These are phyloP conservation scores for Flueggea neowawraea DNA, from an alignment of 441 rosid species.

Conservation along the genomic window DNA sequence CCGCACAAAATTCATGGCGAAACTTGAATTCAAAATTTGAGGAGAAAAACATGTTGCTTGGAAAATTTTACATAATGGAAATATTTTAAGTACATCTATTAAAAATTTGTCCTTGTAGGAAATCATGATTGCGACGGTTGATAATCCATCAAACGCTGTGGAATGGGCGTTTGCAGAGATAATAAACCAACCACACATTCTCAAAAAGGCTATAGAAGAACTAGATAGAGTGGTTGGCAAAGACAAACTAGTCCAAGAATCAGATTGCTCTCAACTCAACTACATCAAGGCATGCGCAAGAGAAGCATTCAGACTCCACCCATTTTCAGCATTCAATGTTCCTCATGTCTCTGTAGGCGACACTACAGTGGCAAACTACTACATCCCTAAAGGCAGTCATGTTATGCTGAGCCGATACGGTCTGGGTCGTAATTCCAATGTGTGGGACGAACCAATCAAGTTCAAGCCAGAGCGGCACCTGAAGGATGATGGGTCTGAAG, in stretches of 20 bases:
- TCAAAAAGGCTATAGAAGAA: slow-evolving; percentile 8
- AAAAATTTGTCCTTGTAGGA: background rate
- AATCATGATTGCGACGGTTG: slow-evolving; percentile 4
- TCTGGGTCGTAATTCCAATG: slow-evolving; percentile 11
- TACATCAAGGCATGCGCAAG: slow-evolving; percentile 18
- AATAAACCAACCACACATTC: slow-evolving; percentile 13
- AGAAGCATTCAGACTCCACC: slow-evolving; percentile 17
- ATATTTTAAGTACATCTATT: no score
- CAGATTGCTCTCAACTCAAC: slow-evolving; percentile 11
- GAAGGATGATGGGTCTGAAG: slow-evolving; percentile 5
- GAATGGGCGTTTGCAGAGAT: slow-evolving; percentile 18
- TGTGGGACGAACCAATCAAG: slow-evolving; percentile 9
- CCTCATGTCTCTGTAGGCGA: slow-evolving; percentile 11
- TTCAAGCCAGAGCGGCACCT: slow-evolving; percentile 16
- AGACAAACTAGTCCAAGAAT: slow-evolving; percentile 14
- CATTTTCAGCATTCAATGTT: slow-evolving; percentile 10
- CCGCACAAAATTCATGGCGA: no score
- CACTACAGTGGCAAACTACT: slow-evolving; percentile 3
- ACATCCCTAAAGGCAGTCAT: slow-evolving; percentile 14
- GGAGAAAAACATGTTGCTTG: no score
- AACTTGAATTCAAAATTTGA: no score
- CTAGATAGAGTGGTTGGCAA: slow-evolving; percentile 14
- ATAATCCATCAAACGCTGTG: slow-evolving; percentile 14
- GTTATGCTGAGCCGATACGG: slow-evolving; percentile 5
- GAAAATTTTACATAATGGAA: no score